phyloP scores from a whole-genome alignment of 805 yeast genomes.

The Ogataea pignaliae region DNA sequence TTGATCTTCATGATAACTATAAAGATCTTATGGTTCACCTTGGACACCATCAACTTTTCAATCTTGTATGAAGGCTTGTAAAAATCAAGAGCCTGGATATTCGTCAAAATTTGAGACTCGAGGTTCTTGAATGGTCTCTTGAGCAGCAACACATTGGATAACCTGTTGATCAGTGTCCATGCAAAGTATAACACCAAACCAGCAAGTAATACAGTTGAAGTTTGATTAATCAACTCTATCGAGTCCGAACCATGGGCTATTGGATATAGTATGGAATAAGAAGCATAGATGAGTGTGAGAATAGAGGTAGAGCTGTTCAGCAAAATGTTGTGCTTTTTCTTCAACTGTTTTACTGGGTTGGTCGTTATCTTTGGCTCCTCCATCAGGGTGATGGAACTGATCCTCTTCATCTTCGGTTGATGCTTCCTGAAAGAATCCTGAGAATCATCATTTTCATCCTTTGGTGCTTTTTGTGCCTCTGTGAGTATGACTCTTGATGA shows the following conservation, averaged over 20 bases:
- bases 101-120: conserved; percentile 36
- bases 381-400: conserved; percentile 23
- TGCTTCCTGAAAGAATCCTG: not conserved
- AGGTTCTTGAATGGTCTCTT: conserved; percentile 45
- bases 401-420: conserved; percentile 16
- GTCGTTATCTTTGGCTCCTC: conserved; percentile 20
- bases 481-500: conserved; percentile 27
- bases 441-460: not conserved
- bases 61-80: conserved; percentile 49
- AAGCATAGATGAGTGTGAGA: conserved; percentile 34
- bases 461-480: conserved; percentile 3
- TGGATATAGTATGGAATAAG: conserved; percentile 29
- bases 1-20: conserved; percentile 50
- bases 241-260: conserved; percentile 16
- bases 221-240: conserved; percentile 18
- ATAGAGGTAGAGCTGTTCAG: conserved; percentile 38
- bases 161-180: conserved; percentile 38
- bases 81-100: conserved; percentile 43
- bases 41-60: conserved; percentile 48
- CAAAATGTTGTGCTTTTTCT: conserved; percentile 16
- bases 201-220: conserved; percentile 25
- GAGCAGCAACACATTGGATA: conserved; percentile 50
- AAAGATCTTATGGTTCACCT: conserved; percentile 57
- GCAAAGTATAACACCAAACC: conserved; percentile 21
- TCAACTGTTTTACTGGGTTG: conserved; percentile 3